These are phyloP conservation scores for Auricularia cornea DNA, from an alignment of 768 basidiomycete genomes.

Conservation along the genomic window DNA sequence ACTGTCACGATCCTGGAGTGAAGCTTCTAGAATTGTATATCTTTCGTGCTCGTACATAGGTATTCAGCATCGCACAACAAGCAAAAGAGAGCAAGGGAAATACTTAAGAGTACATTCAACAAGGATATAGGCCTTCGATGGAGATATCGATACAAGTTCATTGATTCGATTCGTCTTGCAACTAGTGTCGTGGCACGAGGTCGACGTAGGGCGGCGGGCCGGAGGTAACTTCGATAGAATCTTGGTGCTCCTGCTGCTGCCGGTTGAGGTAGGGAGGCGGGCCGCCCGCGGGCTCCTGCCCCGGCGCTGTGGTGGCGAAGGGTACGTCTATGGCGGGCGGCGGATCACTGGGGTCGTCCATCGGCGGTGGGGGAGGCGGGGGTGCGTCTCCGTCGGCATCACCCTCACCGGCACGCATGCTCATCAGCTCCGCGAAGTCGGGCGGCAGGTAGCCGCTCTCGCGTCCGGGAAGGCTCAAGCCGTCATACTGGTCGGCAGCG, in stretches of 20 bases:
- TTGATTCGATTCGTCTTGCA: too few species aligned
- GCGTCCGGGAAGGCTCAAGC: conserved; percentile 58
- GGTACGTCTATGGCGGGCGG: conserved; percentile 78
- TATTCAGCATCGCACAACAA: too few species aligned
- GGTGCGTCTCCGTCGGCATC: conserved; percentile 30
- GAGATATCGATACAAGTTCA: too few species aligned
- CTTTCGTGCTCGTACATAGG: too few species aligned
- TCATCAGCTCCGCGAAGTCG: conserved; percentile 45
- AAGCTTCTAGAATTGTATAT: too few species aligned
- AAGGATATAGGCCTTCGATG: too few species aligned
- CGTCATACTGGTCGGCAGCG: conserved; percentile 69
- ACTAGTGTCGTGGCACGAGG: neutral
- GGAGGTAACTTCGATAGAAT: neutral
- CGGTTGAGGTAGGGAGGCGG: conserved; percentile 3
- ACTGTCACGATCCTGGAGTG: too few species aligned
- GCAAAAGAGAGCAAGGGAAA: too few species aligned
- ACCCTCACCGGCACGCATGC: conserved; percentile 43
- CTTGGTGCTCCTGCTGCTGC: neutral
- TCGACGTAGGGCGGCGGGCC: conserved; percentile 5
- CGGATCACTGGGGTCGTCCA: conserved; percentile 84
- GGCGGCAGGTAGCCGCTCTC: conserved; percentile 57
- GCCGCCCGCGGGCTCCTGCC: neutral
- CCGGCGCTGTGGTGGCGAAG: neutral
- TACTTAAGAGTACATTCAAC: too few species aligned
- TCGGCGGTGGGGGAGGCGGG: conserved; percentile 67